These are phyloP conservation scores for Penicillium sp. DNA, from an alignment of 2,329 filamentous ascomycete species.

Conservation along the genomic window DNA sequence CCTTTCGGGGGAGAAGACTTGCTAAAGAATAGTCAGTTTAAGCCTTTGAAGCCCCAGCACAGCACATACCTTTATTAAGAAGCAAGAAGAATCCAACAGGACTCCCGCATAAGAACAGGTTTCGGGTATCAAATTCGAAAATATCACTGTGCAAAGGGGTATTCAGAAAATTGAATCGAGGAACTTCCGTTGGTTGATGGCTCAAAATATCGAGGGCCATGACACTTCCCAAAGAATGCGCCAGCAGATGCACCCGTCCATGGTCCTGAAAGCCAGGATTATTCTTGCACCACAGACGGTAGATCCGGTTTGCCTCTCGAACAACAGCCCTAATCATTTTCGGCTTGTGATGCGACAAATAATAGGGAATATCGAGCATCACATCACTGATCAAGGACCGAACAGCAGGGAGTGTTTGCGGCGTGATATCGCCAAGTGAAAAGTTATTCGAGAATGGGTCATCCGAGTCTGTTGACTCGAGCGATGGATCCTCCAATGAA, in stretches of 20 bases:
- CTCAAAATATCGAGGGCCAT: slow-evolving; percentile 92
- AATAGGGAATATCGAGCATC: slow-evolving; percentile 97
- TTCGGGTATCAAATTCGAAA: slow-evolving; percentile 89
- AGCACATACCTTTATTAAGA: slow-evolving; percentile 56
- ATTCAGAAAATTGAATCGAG: slow-evolving; percentile 42
- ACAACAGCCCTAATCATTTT: slow-evolving; percentile 91
- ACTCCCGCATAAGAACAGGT: slow-evolving; percentile 83
- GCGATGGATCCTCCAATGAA: slow-evolving; percentile 74
- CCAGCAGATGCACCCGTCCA: slow-evolving; percentile 85
- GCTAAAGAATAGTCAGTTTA: slow-evolving; percentile 32
- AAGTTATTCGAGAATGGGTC: slow-evolving; percentile 58
- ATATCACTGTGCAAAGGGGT: slow-evolving; percentile 47
- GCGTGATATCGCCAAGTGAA: slow-evolving; percentile 82
- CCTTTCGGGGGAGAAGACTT: slow-evolving; percentile 67
- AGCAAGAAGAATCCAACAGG: slow-evolving; percentile 90
- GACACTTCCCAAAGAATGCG: slow-evolving; percentile 86
- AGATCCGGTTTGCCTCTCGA: slow-evolving; percentile 89
- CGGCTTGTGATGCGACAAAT: slow-evolving; percentile 89
- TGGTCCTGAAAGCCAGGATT: slow-evolving; percentile 77
- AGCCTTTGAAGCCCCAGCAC: too few relatives aligned
- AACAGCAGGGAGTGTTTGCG: slow-evolving; percentile 82
- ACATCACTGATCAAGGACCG: slow-evolving; percentile 91
- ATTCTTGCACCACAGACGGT: slow-evolving; percentile 87
- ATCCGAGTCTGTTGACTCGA: slow-evolving; percentile 47
- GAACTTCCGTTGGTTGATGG: slow-evolving; percentile 70